These are phyloP conservation scores for Pythium scleroteichum DNA, from an alignment of 352 stramenopile genomes.

Conservation along the genomic window DNA sequence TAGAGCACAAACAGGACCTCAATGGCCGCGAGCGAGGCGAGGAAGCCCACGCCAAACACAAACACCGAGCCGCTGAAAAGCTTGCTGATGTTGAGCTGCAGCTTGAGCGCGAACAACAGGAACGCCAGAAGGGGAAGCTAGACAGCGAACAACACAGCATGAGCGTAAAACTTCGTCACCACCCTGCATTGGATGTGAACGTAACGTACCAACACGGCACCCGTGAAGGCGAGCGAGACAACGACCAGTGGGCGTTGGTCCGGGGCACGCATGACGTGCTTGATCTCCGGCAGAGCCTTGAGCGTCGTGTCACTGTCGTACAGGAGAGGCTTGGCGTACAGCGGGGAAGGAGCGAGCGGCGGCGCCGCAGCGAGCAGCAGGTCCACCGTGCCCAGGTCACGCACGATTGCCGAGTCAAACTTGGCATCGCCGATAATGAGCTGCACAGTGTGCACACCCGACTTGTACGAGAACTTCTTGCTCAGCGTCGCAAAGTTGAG, in stretches of 20 bases:
- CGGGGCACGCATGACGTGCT: slow-evolving; percentile 83
- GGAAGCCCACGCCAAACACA: slow-evolving; percentile 71
- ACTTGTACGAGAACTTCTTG: slow-evolving; percentile 84
- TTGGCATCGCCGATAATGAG: slow-evolving; percentile 76
- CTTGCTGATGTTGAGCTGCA: slow-evolving; percentile 67
- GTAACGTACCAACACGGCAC: slow-evolving; percentile 49
- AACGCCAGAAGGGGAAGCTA: slow-evolving; percentile 58
- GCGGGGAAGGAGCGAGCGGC: slow-evolving; percentile 59
- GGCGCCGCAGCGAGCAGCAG: slow-evolving; percentile 66
- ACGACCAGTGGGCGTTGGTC: slow-evolving; percentile 62
- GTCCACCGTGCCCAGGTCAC: slow-evolving; percentile 65
- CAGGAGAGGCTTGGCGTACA: slow-evolving; percentile 87
- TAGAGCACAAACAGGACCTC: slow-evolving; percentile 82
- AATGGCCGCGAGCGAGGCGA: slow-evolving; percentile 70
- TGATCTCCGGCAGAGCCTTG: slow-evolving; percentile 81
- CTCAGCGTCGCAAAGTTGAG: slow-evolving; percentile 68
- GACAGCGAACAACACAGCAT: too few species aligned
- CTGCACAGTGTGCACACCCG: slow-evolving; percentile 61
- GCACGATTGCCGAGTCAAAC: slow-evolving; percentile 76
- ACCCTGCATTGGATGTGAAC: too few species aligned
- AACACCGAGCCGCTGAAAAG: slow-evolving; percentile 67
- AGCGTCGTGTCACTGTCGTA: slow-evolving; percentile 89
- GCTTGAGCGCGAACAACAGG: slow-evolving; percentile 57
- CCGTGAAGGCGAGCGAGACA: slow-evolving; percentile 74
- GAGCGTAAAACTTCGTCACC: too few species aligned